Conservation (phyloP, 2,329 filamentous ascomycete species). For the Thielaviopsis musarum region DNA sequence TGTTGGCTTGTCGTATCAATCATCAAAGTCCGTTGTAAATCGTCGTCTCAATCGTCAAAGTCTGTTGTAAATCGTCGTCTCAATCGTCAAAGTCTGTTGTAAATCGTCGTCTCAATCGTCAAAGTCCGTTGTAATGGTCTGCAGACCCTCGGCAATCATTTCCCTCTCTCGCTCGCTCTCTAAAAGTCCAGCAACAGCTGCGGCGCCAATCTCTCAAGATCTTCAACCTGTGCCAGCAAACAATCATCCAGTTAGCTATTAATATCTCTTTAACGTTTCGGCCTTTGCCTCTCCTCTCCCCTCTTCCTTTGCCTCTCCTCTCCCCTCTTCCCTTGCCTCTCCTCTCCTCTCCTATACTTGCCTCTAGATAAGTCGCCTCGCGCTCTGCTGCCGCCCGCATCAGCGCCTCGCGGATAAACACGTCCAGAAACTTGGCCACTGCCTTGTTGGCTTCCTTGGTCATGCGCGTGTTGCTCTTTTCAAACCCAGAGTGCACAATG, state of each 20-base stretch:
- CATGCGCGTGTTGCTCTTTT: conserved; percentile 53
- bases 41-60: too few species aligned
- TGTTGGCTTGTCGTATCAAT: too few species aligned
- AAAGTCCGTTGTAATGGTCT: too few species aligned
- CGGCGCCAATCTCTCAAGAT: conserved; percentile 74
- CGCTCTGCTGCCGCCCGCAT: conserved; percentile 61
- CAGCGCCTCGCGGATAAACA: conserved; percentile 80
- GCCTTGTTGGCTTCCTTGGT: conserved; percentile 61
- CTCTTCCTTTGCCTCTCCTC: too few species aligned
- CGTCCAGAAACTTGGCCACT: conserved; percentile 72
- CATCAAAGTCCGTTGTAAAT: too few species aligned
- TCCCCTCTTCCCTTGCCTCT: too few species aligned
- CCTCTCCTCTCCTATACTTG: conserved; percentile 22
- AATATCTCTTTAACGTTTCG: background rate
- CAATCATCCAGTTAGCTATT: background rate
- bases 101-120: too few species aligned
- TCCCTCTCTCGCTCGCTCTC: background rate
- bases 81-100: too few species aligned
- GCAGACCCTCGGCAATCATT: too few species aligned
- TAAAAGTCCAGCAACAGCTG: conserved; percentile 77
- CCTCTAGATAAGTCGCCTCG: conserved; percentile 55
- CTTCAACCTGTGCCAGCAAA: conserved; percentile 45
- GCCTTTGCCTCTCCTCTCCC: too few species aligned
- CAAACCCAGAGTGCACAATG: conserved; percentile 66
- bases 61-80: background rate